Evolutionary conservation across 176 grass and related monocot species (phyloP).

Genomic region (Tuctoria greenei): DNA sequence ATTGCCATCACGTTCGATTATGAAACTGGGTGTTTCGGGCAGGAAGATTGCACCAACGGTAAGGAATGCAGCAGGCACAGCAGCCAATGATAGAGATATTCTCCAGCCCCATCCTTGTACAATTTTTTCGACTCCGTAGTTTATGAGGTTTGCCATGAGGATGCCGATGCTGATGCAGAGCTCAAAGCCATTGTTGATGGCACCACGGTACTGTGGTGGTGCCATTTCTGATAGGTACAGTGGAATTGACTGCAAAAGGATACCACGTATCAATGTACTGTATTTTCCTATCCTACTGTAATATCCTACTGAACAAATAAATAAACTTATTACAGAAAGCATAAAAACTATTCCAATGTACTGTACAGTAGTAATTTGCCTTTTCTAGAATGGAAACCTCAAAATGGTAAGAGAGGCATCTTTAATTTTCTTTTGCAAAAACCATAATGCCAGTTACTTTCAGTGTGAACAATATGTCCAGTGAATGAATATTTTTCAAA

Average conservation of each 20-base stretch:
- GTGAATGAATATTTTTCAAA: neutral
- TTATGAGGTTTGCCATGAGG: conserved; percentile 76
- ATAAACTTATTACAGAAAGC: neutral
- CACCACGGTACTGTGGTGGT: conserved; percentile 70
- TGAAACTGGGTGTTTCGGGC: conserved; percentile 81
- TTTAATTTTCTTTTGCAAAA: too few species aligned
- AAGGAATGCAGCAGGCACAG: conserved; percentile 67
- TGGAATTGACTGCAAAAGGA: conserved; percentile 66
- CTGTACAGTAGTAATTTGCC: neutral
- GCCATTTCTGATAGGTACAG: conserved; percentile 93
- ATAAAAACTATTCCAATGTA: too few species aligned
- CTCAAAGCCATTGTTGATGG: conserved; percentile 77
- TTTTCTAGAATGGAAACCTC: neutral
- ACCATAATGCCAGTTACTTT: too few species aligned
- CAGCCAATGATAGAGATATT: conserved; percentile 70
- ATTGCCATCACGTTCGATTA: conserved; percentile 57
- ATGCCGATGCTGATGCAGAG: conserved; percentile 86
- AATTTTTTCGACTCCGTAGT: conserved; percentile 67
- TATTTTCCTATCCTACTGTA: too few species aligned
- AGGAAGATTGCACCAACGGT: conserved; percentile 65
- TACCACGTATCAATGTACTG: neutral
- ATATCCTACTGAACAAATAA: neutral
- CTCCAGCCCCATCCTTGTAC: conserved; percentile 65
- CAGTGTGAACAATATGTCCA: too few species aligned
- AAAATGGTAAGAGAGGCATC: conserved; percentile 1